Conservation (phyloP, 805 yeast species). For the Starmerella stellata region DNA sequence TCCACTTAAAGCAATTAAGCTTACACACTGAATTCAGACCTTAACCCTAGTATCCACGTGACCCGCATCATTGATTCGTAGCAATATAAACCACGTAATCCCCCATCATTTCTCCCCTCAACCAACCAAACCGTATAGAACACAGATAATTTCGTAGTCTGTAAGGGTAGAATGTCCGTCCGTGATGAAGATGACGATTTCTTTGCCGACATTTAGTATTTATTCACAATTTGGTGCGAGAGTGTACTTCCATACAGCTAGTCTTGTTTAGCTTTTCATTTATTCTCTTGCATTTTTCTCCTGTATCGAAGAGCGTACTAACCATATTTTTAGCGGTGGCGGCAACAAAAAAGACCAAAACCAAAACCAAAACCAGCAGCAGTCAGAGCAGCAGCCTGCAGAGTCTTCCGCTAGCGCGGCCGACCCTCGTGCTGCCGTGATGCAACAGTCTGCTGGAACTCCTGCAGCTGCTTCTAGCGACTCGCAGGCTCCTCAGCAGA, state of each 20-base stretch:
- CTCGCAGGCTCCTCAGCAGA: conserved; percentile 1
- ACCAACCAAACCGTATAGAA: not conserved
- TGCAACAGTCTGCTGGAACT: too few species aligned
- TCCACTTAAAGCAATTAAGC: too few species aligned
- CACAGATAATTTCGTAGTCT: not conserved
- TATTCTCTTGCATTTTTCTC: conserved; percentile 1
- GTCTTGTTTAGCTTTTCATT: conserved; percentile 2
- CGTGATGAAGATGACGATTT: conserved; percentile 87
- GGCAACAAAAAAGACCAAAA: conserved; percentile 16
- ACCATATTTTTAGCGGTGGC: conserved; percentile 21
- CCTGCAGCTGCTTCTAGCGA: too few species aligned
- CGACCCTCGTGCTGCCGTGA: not conserved
- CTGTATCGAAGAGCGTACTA: conserved; percentile 18
- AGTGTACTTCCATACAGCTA: not conserved
- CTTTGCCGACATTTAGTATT: conserved; percentile 72
- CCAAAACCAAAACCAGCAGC: not conserved
- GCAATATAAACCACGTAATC: not conserved
- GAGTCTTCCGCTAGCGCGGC: not conserved
- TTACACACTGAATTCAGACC: too few species aligned
- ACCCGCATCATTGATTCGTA: too few species aligned
- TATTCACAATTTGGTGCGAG: conserved; percentile 8
- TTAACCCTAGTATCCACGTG: too few species aligned
- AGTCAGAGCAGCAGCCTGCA: conserved; percentile 1
- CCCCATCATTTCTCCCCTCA: not conserved
- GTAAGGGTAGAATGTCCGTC: conserved; percentile 30